Evolutionary conservation across 1,284 basidiomycete species (phyloP), one percentile per base, ranked within the genome.

Genomic region (Boletus austroedulis): DNA sequence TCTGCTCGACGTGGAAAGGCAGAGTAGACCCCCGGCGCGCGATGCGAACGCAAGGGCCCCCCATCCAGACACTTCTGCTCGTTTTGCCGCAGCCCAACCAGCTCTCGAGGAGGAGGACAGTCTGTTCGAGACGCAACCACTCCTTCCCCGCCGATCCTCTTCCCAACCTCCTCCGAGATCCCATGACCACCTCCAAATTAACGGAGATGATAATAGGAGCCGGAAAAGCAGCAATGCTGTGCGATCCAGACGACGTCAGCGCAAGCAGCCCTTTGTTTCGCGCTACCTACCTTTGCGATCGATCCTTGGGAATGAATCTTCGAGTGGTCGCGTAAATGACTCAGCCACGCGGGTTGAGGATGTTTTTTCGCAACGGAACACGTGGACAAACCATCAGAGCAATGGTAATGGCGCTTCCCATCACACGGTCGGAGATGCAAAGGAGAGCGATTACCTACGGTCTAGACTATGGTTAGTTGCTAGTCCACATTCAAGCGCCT

Each of bases 381-480:
- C 44, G 7, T 62, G 40, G 54, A 53, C 48, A 50, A 56, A 32
- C 40, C 56, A 50, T 51, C 55, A 29, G 47, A 17, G 45, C 31
- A 61, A 48, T 17, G n/a, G 49, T 31, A 65, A 61, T 44, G 26
- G 38, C 43, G 19, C 53, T 38, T 24, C 59, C 48, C 40, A 19
- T 23, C 12, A 58, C 41, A 32, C 45, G 43, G 14, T 21, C 26
- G 50, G 50, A 45, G 61, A 71, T 10, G 69, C 68, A 53, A 78
- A 77, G 54, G 83, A 91, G 67, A 80, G 81, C 46, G 84, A 84
- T 58, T 96, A 95, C 74, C 77, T 98, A 21, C 86, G 82, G 64
- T 92, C 90, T 9, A 92, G 87, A 69, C 69, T 95, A 59, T 99
- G 90, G 90, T 89, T 65, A 32, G 74, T 72, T 53, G 28, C 17